Base-by-base conservation (phyloP, 129 eudicot species). In the Helianthus tuberosus region DNA sequence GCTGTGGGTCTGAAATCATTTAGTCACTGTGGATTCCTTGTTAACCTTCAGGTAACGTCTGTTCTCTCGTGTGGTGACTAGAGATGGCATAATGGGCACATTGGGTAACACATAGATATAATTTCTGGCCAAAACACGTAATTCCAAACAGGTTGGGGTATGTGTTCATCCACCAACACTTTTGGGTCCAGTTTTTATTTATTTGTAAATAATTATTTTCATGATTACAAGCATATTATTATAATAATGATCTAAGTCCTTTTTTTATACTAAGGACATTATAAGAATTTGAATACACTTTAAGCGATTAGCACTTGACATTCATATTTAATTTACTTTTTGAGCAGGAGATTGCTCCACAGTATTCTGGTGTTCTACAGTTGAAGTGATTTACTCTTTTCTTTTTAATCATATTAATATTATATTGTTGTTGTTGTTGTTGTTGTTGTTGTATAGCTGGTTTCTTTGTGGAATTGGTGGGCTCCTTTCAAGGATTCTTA, bases 21-120 rank as follows among this genome's bases (percentile, higher is more conserved):
- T 77, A 90, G 98, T 83, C 98, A 93, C 63, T 88, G 90, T 62
- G 98, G 98, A 65, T 93, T 93, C 83, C 98, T 93, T 83, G 98
- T 93, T 43, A 93, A 93, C 78, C 84, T 93, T 77, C 98, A 93
- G 97, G 98, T 93, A 76, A 8, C 54, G 70, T 29, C 11, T 8
- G 66, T 48, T 49, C 58, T 41, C 46, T 68, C 6, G 58, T 17
- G 35, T 75, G 66, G 53, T 75, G 46, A 23, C n/a, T n/a, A n/a
- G n/a, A n/a, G n/a, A n/a, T n/a, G n/a, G n/a, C n/a, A n/a, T n/a
- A n/a, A n/a, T n/a, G n/a, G n/a, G n/a, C n/a, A n/a, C n/a, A n/a
- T n/a, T n/a, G n/a, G n/a, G n/a, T n/a, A n/a, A n/a, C 1, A n/a
- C 11, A 46, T 36, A 11, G 36, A 43, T 29, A 29, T 49, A 27